A percentile compares a stretch with the other conserved stretches of the same genome.
phyloP scores from a whole-genome alignment of 2,329 filamentous ascomycete genomes.

The Neonectria punicea region DNA sequence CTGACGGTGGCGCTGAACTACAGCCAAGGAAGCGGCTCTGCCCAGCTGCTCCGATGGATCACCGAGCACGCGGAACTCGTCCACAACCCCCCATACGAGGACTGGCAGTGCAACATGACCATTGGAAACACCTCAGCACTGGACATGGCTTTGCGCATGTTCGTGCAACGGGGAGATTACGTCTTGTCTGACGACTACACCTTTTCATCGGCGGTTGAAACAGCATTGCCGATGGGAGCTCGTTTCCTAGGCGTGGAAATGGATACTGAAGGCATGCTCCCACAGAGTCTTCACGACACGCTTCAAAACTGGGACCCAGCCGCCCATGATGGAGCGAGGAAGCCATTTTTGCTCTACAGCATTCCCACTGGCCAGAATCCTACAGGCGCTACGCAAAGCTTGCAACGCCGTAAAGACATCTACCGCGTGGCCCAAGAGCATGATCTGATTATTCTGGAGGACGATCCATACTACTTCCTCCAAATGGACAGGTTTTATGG shows the following conservation, averaged over 20 bases:
- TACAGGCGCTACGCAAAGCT: slow-evolving; percentile 73
- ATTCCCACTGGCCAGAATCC: slow-evolving; percentile 82
- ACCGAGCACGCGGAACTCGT: slow-evolving; percentile 82
- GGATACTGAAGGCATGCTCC: slow-evolving; percentile 66
- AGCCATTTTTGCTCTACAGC: slow-evolving; percentile 75
- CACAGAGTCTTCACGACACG: slow-evolving; percentile 64
- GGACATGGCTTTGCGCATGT: slow-evolving; percentile 73
- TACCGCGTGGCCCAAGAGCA: slow-evolving; percentile 81
- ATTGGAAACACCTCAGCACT: slow-evolving; percentile 74
- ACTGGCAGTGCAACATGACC: slow-evolving; percentile 77
- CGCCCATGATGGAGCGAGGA: slow-evolving; percentile 60
- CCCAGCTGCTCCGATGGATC: slow-evolving; percentile 75
- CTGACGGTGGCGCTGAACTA: slow-evolving; percentile 72
- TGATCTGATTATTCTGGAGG: slow-evolving; percentile 83
- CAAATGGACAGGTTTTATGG: slow-evolving; percentile 72
- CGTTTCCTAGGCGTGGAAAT: slow-evolving; percentile 65
- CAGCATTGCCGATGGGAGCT: slow-evolving; percentile 70
- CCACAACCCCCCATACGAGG: slow-evolving; percentile 75
- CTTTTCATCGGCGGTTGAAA: slow-evolving; percentile 64
- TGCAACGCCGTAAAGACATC: slow-evolving; percentile 70
- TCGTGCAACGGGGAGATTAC: slow-evolving; percentile 67
- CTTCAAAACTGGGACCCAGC: slow-evolving; percentile 71
- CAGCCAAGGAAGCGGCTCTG: slow-evolving; percentile 73
- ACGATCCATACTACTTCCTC: slow-evolving; percentile 90
- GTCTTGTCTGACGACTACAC: slow-evolving; percentile 74